phyloP scores from a whole-genome alignment of 441 rosid genomes.

The Euphorbia celastroides region DNA sequence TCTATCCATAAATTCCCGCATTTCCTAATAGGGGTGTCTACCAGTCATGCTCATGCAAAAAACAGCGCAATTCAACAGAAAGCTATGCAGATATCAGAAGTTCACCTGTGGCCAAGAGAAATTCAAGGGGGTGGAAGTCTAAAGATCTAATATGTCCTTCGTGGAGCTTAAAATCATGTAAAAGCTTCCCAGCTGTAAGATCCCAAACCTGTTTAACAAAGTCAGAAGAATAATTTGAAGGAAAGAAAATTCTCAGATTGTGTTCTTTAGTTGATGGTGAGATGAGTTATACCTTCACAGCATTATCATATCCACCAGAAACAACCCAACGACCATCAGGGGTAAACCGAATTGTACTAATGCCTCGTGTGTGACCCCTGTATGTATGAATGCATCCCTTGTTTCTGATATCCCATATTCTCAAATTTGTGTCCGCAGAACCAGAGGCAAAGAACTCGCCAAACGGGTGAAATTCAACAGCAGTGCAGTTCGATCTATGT shows the following conservation, averaged over 20 bases:
- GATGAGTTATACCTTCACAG: slow-evolving; percentile 62
- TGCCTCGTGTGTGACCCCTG: slow-evolving; percentile 79
- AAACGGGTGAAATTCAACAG: slow-evolving; percentile 93
- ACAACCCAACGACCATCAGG: slow-evolving; percentile 99
- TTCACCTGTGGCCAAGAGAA: slow-evolving; percentile 94
- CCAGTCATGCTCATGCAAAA: neutral
- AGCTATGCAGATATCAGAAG: slow-evolving; percentile 5
- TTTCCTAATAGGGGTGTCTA: too few relatives aligned
- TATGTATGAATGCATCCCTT: slow-evolving; percentile 93
- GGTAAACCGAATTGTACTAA: slow-evolving; percentile 67
- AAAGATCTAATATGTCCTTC: slow-evolving; percentile 81
- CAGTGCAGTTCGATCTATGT: slow-evolving; percentile 78
- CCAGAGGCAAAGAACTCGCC: slow-evolving; percentile 97
- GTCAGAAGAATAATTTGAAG: slow-evolving; percentile 9
- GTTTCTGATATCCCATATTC: slow-evolving; percentile 93
- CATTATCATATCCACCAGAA: slow-evolving; percentile 90
- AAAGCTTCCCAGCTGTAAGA: slow-evolving; percentile 95
- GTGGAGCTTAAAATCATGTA: slow-evolving; percentile 91
- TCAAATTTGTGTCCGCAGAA: slow-evolving; percentile 73
- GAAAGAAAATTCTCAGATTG: slow-evolving; percentile 11
- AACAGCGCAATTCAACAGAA: slow-evolving; percentile 4
- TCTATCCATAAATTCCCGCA: too few relatives aligned
- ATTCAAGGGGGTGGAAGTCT: slow-evolving; percentile 95
- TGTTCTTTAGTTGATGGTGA: neutral
- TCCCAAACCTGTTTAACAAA: slow-evolving; percentile 74